These are phyloP conservation scores for Phaeosphaeriaceae sp. DNA, from an alignment of 2,329 filamentous ascomycete species.

Conservation along the genomic window DNA sequence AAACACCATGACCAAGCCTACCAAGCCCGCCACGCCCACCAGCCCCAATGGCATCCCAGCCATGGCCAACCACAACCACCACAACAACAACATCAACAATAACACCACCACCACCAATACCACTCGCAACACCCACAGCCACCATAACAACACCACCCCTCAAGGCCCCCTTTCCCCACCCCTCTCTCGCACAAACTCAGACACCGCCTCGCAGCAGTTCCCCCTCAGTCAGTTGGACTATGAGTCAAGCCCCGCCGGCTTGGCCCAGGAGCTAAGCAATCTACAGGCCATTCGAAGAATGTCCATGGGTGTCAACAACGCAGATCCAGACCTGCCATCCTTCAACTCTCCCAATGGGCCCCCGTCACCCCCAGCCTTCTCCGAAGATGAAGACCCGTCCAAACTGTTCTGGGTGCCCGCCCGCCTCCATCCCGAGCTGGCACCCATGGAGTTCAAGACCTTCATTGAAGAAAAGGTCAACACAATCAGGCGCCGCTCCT, in stretches of 20 bases:
- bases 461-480: constrained; percentile 94
- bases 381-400: constrained; percentile 84
- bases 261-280: constrained; percentile 91
- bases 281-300: constrained; percentile 87
- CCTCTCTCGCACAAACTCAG: constrained; percentile 46
- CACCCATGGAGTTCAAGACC: constrained; percentile 94
- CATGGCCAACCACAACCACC: constrained; percentile 6
- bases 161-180: constrained; percentile 45
- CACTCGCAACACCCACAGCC: too few species aligned
- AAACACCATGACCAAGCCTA: constrained; percentile 11
- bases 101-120: too few species aligned
- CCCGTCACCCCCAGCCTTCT: constrained; percentile 69
- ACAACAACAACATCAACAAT: not conserved
- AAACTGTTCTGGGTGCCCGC: constrained; percentile 95
- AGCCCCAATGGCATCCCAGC: constrained; percentile 23
- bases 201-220: constrained; percentile 64
- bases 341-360: constrained; percentile 68
- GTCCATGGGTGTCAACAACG: constrained; percentile 85
- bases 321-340: constrained; percentile 77
- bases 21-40: constrained; percentile 12
- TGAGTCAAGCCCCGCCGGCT: constrained; percentile 86
- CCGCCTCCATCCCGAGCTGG: constrained; percentile 89
- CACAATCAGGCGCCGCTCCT: constrained; percentile 83
- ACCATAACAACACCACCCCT: constrained; percentile 15
- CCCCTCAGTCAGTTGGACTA: constrained; percentile 85